Percentiles rank a stretch among this genome's conserved stretches.
phyloP scores from a whole-genome alignment of 2,329 filamentous ascomycete species.

The Botrytis hyacinthi region DNA sequence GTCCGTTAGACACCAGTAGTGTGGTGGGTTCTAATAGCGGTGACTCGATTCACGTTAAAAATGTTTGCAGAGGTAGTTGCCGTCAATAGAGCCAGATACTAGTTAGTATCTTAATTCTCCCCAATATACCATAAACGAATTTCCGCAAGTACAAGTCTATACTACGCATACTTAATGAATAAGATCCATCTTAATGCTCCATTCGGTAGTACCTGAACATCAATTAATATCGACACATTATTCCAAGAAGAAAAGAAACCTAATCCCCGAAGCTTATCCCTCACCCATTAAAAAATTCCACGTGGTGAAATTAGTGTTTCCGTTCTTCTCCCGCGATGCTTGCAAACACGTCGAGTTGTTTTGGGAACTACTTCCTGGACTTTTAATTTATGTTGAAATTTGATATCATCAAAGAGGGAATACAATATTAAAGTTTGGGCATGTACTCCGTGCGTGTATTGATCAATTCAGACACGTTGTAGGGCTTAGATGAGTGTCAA shows the following conservation, averaged over 20 bases:
- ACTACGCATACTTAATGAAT: not conserved
- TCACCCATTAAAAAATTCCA: constrained; percentile 9
- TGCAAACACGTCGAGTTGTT: not conserved
- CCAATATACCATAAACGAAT: constrained; percentile 2
- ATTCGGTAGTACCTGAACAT: not conserved
- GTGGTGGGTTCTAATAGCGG: constrained; percentile 6
- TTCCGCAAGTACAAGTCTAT: not conserved
- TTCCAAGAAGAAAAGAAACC: not conserved
- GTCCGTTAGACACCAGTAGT: constrained; percentile 4
- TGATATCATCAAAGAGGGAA: constrained; percentile 7
- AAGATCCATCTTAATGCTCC: constrained; percentile 16
- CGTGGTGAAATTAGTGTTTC: constrained; percentile 18
- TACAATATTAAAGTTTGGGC: not conserved
- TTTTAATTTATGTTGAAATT: constrained; percentile 12
- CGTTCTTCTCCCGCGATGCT: not conserved
- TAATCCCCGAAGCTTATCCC: constrained; percentile 8
- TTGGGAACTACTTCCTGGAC: not conserved
- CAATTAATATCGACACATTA: constrained; percentile 9
- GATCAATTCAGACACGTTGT: constrained; percentile 11
- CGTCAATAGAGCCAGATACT: not conserved
- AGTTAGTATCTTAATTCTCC: not conserved
- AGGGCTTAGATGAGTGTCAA: constrained; percentile 18
- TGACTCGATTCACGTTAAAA: not conserved
- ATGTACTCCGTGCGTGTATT: constrained; percentile 11
- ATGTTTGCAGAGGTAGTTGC: constrained; percentile 5